phyloP scores from a whole-genome alignment of 108 stramenopile species.

The Asterionellopsis glacialis region DNA sequence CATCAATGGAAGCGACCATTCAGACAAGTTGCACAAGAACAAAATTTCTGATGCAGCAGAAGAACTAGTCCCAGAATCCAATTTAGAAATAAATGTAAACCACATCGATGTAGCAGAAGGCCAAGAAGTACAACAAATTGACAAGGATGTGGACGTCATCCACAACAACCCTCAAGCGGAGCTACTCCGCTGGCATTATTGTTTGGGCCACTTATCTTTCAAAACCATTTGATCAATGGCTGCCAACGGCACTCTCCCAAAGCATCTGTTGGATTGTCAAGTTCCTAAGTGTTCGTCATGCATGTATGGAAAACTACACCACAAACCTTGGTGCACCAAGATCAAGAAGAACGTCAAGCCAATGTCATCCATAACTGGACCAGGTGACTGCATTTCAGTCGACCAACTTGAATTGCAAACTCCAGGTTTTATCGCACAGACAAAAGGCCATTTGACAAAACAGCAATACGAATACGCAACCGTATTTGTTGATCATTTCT shows the following conservation, averaged over 20 bases:
- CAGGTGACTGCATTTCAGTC: slow-evolving; percentile 23
- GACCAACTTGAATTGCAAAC: slow-evolving; percentile 21
- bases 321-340: slow-evolving; percentile 20
- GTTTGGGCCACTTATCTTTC: slow-evolving; percentile 21
- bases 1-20: too few species aligned
- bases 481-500: slow-evolving; percentile 28
- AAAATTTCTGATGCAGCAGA: background rate
- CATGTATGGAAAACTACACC: slow-evolving; percentile 18
- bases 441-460: slow-evolving; percentile 16
- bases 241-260: slow-evolving; percentile 10
- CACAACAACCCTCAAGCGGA: background rate
- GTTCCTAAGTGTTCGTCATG: slow-evolving; percentile 19
- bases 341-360: background rate
- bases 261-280: slow-evolving; percentile 7
- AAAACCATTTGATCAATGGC: slow-evolving; percentile 6
- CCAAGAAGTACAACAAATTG: too few species aligned
- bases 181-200: slow-evolving; percentile 19
- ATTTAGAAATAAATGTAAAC: too few species aligned
- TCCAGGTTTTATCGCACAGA: slow-evolving; percentile 25
- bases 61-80: background rate
- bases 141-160: too few species aligned
- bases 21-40: too few species aligned
- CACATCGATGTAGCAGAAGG: too few species aligned
- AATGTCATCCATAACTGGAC: slow-evolving; percentile 1
- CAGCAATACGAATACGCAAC: slow-evolving; percentile 9